phyloP scores from a whole-genome alignment of 805 yeast genomes.

The Metschnikowia kunwiensis region DNA sequence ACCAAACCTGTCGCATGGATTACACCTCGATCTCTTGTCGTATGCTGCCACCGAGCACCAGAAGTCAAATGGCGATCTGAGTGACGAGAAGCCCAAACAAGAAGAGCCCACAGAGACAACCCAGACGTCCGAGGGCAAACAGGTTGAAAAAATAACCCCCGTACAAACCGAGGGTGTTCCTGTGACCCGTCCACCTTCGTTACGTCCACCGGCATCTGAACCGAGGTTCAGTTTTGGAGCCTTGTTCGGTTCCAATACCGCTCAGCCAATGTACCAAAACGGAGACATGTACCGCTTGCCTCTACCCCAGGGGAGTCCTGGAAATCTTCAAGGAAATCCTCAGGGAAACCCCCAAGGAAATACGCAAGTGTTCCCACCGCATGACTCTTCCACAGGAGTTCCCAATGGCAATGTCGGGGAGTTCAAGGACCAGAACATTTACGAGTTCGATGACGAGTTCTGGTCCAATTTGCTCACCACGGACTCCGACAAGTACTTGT shows the following conservation, averaged over 20 bases:
- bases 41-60: conserved; percentile 19
- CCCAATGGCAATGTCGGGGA: neutral
- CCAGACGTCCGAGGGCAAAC: neutral
- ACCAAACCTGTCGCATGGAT: conserved; percentile 1
- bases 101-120: neutral
- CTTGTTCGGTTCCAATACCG: neutral
- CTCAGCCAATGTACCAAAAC: neutral
- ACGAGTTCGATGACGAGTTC: conserved; percentile 62
- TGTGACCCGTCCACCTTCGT: too few species aligned
- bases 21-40: conserved; percentile 20
- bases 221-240: neutral
- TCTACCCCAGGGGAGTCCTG: neutral
- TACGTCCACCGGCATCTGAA: neutral
- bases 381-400: neutral
- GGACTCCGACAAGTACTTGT: conserved; percentile 33
- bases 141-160: neutral
- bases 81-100: neutral
- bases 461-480: conserved; percentile 58
- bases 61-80: conserved; percentile 5
- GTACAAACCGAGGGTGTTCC: neutral
- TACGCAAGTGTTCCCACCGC: neutral
- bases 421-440: conserved; percentile 1
- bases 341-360: neutral
- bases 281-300: neutral
- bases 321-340: neutral